Evolutionary conservation across 331 rosid genomes (phyloP).

Genomic region (Acacia pycnantha): DNA sequence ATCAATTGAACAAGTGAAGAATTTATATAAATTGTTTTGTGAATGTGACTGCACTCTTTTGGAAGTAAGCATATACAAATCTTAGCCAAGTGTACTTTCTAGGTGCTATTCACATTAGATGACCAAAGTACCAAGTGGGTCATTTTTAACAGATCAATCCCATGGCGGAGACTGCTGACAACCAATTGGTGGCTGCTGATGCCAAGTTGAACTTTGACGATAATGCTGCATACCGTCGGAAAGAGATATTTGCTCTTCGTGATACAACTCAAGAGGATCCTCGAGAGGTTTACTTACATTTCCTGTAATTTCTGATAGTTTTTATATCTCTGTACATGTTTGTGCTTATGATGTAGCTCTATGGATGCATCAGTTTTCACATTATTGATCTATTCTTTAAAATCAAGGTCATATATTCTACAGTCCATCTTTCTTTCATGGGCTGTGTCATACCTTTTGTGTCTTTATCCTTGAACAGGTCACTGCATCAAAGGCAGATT

Average conservation of each 20-base stretch:
- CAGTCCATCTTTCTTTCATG: not conserved
- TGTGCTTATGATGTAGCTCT: constrained; percentile 22
- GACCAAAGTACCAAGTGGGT: constrained; percentile 3
- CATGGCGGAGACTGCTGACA: constrained; percentile 91
- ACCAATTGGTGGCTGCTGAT: constrained; percentile 96
- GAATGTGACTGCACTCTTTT: constrained; percentile 86
- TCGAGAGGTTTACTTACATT: constrained; percentile 69
- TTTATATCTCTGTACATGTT: not conserved
- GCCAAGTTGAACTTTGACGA: constrained; percentile 98
- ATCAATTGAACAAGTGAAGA: constrained; percentile 96
- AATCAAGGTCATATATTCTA: not conserved
- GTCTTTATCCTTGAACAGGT: constrained; percentile 57
- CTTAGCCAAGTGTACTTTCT: constrained; percentile 19
- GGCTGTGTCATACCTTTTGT: constrained; percentile 20
- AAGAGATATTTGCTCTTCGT: constrained; percentile 85
- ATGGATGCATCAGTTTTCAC: constrained; percentile 9
- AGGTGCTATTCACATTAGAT: not conserved
- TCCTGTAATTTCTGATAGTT: constrained; percentile 6
- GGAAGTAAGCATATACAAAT: constrained; percentile 67
- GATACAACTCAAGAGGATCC: constrained; percentile 99
- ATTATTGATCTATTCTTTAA: constrained; percentile 4
- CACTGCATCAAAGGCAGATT: constrained; percentile 89
- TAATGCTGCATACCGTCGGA: constrained; percentile 91
- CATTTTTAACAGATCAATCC: constrained; percentile 79
- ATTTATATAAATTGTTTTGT: constrained; percentile 80